Evolutionary conservation across 2,329 filamentous ascomycete species (phyloP).

Genomic region (Pochonia chlamydosporia): DNA sequence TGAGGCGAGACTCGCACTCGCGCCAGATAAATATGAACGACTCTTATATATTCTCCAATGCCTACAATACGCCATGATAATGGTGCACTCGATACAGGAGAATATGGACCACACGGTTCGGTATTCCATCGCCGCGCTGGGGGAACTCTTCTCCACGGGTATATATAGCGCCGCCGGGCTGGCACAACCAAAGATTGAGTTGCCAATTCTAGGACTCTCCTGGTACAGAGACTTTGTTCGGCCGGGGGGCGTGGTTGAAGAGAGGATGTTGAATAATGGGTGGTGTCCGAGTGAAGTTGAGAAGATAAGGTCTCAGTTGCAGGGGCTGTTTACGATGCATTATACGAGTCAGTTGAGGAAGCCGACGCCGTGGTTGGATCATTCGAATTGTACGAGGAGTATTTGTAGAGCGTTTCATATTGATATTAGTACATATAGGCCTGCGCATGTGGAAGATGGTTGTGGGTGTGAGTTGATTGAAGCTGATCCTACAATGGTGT

Average conservation of each 20-base stretch:
- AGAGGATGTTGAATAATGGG: slow-evolving; percentile 20
- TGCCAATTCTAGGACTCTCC: slow-evolving; percentile 12
- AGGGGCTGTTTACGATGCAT: slow-evolving; percentile 17
- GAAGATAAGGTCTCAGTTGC: slow-evolving; percentile 17
- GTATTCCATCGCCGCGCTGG: slow-evolving; percentile 21
- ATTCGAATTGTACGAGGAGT: slow-evolving; percentile 18
- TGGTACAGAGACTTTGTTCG: slow-evolving; percentile 15
- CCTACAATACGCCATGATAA: slow-evolving; percentile 12
- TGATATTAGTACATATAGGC: slow-evolving; percentile 19
- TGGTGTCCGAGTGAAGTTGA: slow-evolving; percentile 28
- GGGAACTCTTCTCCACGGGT: slow-evolving; percentile 17
- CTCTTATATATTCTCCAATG: slow-evolving; percentile 14
- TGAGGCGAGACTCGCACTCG: slow-evolving; percentile 8
- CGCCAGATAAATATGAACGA: slow-evolving; percentile 8
- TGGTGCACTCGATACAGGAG: slow-evolving; percentile 11
- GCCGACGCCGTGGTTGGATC: slow-evolving; percentile 10
- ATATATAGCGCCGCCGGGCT: slow-evolving; percentile 3
- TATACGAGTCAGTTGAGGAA: slow-evolving; percentile 17
- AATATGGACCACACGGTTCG: slow-evolving; percentile 18
- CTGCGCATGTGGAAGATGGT: slow-evolving; percentile 14
- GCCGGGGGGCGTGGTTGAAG: slow-evolving; percentile 13
- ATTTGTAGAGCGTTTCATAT: slow-evolving; percentile 24
- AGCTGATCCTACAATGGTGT: slow-evolving; percentile 13
- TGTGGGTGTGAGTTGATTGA: slow-evolving; percentile 18
- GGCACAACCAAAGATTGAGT: slow-evolving; percentile 7